These are phyloP conservation scores for Leptodontidium sp. DNA, from an alignment of 2,329 filamentous ascomycete genomes.

Conservation along the genomic window DNA sequence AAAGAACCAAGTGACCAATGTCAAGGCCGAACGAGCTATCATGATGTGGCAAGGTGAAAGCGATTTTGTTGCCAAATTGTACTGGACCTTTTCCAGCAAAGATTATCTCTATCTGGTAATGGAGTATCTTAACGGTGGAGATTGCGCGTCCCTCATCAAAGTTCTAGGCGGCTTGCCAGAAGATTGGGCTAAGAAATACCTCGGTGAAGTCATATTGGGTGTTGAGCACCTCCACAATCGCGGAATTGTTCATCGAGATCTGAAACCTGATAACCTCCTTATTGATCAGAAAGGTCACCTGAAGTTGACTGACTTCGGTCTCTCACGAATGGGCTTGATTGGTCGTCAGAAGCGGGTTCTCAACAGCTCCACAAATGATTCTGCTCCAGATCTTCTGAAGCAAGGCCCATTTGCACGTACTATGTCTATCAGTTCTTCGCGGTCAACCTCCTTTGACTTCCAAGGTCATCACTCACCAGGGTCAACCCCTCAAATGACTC, in stretches of 20 bases:
- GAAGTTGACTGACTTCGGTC: conserved; percentile 95
- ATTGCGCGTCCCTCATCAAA: conserved; percentile 96
- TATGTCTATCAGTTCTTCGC: conserved; percentile 85
- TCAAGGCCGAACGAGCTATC: conserved; percentile 97
- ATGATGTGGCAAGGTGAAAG: conserved; percentile 99
- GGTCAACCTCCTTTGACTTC: conserved; percentile 92
- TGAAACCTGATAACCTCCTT: conserved; percentile 96
- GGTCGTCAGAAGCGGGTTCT: conserved; percentile 95
- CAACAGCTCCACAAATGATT: conserved; percentile 77
- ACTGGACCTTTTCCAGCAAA: conserved; percentile 99
- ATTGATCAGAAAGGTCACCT: conserved; percentile 97
- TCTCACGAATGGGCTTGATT: conserved; percentile 96
- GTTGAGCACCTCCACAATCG: conserved; percentile 94
- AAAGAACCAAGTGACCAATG: conserved; percentile 99
- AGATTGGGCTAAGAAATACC: conserved; percentile 98
- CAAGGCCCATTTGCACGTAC: conserved; percentile 89
- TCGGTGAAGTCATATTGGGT: conserved; percentile 95
- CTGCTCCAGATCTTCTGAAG: conserved; percentile 91
- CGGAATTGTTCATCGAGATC: conserved; percentile 93
- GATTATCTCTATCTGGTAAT: conserved; percentile 98
- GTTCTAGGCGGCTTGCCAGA: conserved; percentile 90
- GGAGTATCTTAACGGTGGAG: conserved; percentile 98
- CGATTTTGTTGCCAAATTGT: conserved; percentile 97
- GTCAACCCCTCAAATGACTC: conserved; percentile 86
- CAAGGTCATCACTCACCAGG: conserved; percentile 81